These are phyloP conservation scores for Amylostereum areolatum DNA, from an alignment of 1,284 basidiomycete species.

Conservation along the genomic window DNA sequence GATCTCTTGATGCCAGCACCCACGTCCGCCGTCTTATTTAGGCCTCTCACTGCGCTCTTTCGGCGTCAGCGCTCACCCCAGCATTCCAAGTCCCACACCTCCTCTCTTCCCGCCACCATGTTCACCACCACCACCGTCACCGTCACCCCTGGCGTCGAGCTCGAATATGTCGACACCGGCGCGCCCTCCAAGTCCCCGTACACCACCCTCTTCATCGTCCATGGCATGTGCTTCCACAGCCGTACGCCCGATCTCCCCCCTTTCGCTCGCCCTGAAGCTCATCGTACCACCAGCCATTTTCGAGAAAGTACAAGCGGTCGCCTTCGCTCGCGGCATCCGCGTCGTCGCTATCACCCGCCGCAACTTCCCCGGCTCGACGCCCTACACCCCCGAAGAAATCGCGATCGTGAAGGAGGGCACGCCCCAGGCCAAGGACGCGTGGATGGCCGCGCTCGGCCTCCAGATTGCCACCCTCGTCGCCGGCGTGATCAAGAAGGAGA, in stretches of 20 bases:
- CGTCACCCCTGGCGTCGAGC: background rate
- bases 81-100: too few relatives aligned
- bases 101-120: too few relatives aligned
- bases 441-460: background rate
- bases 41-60: too few relatives aligned
- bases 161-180: background rate
- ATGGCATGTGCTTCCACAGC: background rate
- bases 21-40: too few relatives aligned
- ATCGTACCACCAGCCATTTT: background rate
- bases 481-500: conserved; percentile 1
- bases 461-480: conserved; percentile 5
- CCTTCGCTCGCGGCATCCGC: conserved; percentile 1
- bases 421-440: background rate
- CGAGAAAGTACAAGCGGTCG: background rate
- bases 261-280: too few relatives aligned
- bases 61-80: too few relatives aligned
- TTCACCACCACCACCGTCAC: background rate
- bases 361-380: conserved; percentile 6
- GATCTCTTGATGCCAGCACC: too few relatives aligned
- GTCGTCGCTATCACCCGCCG: conserved; percentile 7
- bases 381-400: background rate
- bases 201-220: background rate
- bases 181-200: background rate
- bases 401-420: background rate
- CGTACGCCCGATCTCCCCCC: background rate